phyloP scores from a whole-genome alignment of 2,329 filamentous ascomycete species.

The Curvularia lunata region DNA sequence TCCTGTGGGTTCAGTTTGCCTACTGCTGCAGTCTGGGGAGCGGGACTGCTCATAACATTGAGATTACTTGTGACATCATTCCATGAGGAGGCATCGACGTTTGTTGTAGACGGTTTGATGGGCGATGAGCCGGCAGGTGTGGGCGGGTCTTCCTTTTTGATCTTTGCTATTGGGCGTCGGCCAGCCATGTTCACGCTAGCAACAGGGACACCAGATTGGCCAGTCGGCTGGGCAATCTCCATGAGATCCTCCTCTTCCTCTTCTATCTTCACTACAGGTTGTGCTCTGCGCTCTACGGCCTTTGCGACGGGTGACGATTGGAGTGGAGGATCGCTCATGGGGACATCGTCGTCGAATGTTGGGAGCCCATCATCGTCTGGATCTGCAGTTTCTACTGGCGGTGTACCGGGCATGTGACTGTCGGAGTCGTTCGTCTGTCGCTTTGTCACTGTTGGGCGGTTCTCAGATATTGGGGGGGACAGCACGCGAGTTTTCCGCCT shows the following conservation, averaged over 20 bases:
- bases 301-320: constrained; percentile 88
- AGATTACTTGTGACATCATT: constrained; percentile 84
- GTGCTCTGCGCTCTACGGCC: constrained; percentile 72
- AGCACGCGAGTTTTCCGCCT: constrained; percentile 80
- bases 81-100: constrained; percentile 80
- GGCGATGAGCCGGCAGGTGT: constrained; percentile 81
- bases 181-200: constrained; percentile 85
- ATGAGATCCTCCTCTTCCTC: constrained; percentile 79
- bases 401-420: constrained; percentile 54
- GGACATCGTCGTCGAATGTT: constrained; percentile 68
- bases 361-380: constrained; percentile 65
- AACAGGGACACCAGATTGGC: constrained; percentile 65
- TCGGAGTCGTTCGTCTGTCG: constrained; percentile 44
- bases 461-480: constrained; percentile 71
- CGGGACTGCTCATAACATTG: constrained; percentile 80
- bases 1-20: constrained; percentile 85
- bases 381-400: constrained; percentile 48
- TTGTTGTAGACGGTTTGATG: constrained; percentile 62
- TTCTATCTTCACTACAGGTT: constrained; percentile 63
- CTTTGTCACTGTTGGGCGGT: constrained; percentile 33
- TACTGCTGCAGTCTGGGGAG: constrained; percentile 66
- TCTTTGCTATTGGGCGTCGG: constrained; percentile 76
- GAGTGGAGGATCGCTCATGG: constrained; percentile 79
- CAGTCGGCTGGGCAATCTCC: constrained; percentile 81
- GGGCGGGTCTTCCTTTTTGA: constrained; percentile 70